Conservation (phyloP, 1,139 yeast species). For the Lodderomyces pseudojiufengensis region DNA sequence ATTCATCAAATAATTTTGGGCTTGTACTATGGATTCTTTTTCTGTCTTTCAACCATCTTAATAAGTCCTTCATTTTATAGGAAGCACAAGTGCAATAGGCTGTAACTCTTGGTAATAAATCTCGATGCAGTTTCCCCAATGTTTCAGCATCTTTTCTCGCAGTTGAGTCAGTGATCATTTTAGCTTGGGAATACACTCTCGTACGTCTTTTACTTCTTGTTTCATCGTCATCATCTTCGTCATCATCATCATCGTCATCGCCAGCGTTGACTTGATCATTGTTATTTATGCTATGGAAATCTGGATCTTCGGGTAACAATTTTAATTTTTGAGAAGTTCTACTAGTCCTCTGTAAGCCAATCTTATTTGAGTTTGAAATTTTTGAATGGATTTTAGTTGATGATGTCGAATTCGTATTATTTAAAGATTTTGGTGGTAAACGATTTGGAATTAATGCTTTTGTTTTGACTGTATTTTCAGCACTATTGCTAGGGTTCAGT, state of each 20-base stretch:
- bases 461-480: no score
- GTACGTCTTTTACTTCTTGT: slow-evolving; percentile 24
- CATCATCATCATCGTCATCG: slow-evolving; percentile 11
- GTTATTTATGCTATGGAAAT: slow-evolving; percentile 8
- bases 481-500: no score
- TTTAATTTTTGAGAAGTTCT: slow-evolving; percentile 85
- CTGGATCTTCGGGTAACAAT: slow-evolving; percentile 73
- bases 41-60: slow-evolving; percentile 80
- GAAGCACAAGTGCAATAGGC: slow-evolving; percentile 96
- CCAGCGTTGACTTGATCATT: slow-evolving; percentile 11
- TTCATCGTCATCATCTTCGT: slow-evolving; percentile 23
- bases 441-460: slow-evolving; percentile 5
- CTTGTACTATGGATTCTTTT: slow-evolving; percentile 70
- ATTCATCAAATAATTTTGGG: slow-evolving; percentile 90
- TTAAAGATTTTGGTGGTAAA: slow-evolving; percentile 3
- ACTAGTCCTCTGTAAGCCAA: slow-evolving; percentile 85
- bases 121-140: slow-evolving; percentile 85
- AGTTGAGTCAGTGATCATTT: slow-evolving; percentile 80
- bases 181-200: slow-evolving; percentile 75
- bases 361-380: slow-evolving; percentile 38
- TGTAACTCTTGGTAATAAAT: slow-evolving; percentile 80
- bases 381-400: slow-evolving; percentile 20
- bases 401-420: slow-evolving; percentile 1
- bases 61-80: slow-evolving; percentile 80
- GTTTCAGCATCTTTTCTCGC: slow-evolving; percentile 95